These are phyloP conservation scores for Zygosaccharomyces pseudorouxii DNA, from an alignment of 805 yeast genomes.

Conservation along the genomic window DNA sequence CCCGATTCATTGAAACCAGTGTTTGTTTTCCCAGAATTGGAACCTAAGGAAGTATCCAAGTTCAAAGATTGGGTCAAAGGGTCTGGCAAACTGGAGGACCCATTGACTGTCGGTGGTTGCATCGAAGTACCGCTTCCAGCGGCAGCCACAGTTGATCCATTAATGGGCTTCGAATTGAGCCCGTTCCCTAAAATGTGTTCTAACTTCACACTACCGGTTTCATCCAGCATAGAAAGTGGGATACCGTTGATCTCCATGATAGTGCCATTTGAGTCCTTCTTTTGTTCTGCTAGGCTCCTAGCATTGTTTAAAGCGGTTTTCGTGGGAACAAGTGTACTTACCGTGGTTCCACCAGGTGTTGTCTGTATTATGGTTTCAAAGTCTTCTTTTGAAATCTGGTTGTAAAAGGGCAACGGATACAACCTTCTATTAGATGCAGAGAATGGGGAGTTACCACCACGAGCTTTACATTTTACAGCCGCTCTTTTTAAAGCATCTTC, in stretches of 20 bases:
- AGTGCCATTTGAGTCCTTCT: slow-evolving; percentile 21
- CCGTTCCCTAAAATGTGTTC: slow-evolving; percentile 2
- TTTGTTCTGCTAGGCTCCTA: slow-evolving; percentile 25
- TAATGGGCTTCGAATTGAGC: not conserved
- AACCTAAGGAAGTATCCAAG: not conserved
- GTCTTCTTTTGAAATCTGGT: slow-evolving; percentile 84
- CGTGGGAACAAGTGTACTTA: slow-evolving; percentile 85
- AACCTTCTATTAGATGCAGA: slow-evolving; percentile 35
- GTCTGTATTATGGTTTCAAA: slow-evolving; percentile 81
- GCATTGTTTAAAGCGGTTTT: slow-evolving; percentile 57
- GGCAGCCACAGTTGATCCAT: not conserved
- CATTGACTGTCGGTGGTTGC: not conserved
- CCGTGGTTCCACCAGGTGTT: slow-evolving; percentile 88
- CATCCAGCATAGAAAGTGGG: slow-evolving; percentile 67
- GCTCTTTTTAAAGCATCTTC: slow-evolving; percentile 33
- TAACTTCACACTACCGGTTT: slow-evolving; percentile 61
- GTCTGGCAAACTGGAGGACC: slow-evolving; percentile 2
- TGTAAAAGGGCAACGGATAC: slow-evolving; percentile 81
- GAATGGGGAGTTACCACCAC: slow-evolving; percentile 22
- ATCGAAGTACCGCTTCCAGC: not conserved
- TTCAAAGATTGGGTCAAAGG: slow-evolving; percentile 3
- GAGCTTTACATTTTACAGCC: slow-evolving; percentile 29
- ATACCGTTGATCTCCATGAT: slow-evolving; percentile 62
- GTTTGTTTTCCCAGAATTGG: not conserved
- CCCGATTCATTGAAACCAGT: not conserved